phyloP scores from a whole-genome alignment of 2,329 filamentous ascomycete genomes.

The Aspergillus glaucus region DNA sequence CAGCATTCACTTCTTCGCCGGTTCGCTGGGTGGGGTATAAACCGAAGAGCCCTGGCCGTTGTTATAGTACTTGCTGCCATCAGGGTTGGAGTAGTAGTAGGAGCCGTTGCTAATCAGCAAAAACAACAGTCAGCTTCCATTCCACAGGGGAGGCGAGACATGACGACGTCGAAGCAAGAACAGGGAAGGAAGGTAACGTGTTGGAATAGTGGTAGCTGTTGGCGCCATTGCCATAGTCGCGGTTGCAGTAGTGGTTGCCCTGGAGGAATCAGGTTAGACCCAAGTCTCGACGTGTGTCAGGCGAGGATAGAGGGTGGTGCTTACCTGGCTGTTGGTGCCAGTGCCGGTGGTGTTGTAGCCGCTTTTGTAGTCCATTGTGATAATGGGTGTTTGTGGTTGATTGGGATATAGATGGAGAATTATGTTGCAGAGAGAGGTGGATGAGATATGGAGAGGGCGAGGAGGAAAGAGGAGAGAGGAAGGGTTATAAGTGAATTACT shows the following conservation, averaged over 20 bases:
- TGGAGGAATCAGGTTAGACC: constrained; percentile 20
- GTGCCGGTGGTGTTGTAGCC: constrained; percentile 37
- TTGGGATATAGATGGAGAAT: neutral
- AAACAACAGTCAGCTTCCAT: no score
- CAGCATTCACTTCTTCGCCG: constrained; percentile 3
- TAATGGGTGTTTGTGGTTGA: no score
- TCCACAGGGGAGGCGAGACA: no score
- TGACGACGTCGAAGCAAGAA: no score
- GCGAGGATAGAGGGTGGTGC: constrained; percentile 3
- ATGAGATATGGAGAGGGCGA: neutral
- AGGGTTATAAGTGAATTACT: no score
- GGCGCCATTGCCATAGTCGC: constrained; percentile 53
- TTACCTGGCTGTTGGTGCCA: constrained; percentile 60
- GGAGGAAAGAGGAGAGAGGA: no score
- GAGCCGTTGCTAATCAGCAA: constrained; percentile 50
- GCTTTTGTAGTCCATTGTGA: constrained; percentile 13
- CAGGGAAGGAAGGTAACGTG: constrained; percentile 27
- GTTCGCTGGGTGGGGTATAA: constrained; percentile 54
- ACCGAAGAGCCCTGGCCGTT: constrained; percentile 51
- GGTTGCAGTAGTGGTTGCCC: constrained; percentile 64
- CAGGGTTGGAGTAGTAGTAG: constrained; percentile 67
- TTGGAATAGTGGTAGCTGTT: constrained; percentile 62
- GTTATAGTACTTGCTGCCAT: constrained; percentile 65
- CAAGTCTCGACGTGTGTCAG: no score
- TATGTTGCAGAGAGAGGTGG: neutral